A percentile compares a stretch with the other conserved stretches of the same genome.
Evolutionary conservation across 768 basidiomycete species (phyloP).

Genomic region (button mushroom (Agaricus bisporus)): DNA sequence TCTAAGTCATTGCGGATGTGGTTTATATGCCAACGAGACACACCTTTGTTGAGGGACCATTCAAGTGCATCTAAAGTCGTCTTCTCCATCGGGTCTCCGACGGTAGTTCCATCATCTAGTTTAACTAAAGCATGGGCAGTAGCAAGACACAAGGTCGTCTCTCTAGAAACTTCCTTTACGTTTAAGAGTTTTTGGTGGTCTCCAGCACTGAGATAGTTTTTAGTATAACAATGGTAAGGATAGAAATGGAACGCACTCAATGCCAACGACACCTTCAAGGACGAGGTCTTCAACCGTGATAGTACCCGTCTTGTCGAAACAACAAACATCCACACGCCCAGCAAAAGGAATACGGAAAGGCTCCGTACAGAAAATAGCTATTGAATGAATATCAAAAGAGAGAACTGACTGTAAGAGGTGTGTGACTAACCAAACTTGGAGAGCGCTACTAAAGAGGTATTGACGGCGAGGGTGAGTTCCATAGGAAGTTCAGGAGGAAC

Average conservation of each 20-base stretch:
- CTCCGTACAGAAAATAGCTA: slow-evolving; percentile 98
- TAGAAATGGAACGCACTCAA: slow-evolving; percentile 57
- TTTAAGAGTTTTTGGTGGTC: slow-evolving; percentile 67
- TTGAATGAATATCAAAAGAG: background rate
- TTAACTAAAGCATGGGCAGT: slow-evolving; percentile 93
- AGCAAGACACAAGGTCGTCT: slow-evolving; percentile 85
- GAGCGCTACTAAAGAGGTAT: slow-evolving; percentile 87
- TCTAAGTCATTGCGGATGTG: slow-evolving; percentile 34
- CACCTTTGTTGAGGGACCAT: slow-evolving; percentile 77
- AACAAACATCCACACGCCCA: slow-evolving; percentile 95
- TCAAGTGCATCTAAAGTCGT: slow-evolving; percentile 87
- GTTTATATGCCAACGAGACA: slow-evolving; percentile 9
- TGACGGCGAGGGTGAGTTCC: slow-evolving; percentile 95
- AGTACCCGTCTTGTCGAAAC: slow-evolving; percentile 99
- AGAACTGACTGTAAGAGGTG: slow-evolving; percentile 18
- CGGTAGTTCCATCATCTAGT: slow-evolving; percentile 88
- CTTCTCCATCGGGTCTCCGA: slow-evolving; percentile 99
- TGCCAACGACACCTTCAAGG: slow-evolving; percentile 87
- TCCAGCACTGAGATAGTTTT: slow-evolving; percentile 33
- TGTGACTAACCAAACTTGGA: slow-evolving; percentile 86
- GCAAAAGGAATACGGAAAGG: slow-evolving; percentile 97
- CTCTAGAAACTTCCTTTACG: slow-evolving; percentile 67
- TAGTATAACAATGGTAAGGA: background rate
- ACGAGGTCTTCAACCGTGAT: slow-evolving; percentile 96
- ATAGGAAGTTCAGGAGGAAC: slow-evolving; percentile 98